phyloP scores from a whole-genome alignment of 2,329 filamentous ascomycete species.

The Sclerotinia glacialis region DNA sequence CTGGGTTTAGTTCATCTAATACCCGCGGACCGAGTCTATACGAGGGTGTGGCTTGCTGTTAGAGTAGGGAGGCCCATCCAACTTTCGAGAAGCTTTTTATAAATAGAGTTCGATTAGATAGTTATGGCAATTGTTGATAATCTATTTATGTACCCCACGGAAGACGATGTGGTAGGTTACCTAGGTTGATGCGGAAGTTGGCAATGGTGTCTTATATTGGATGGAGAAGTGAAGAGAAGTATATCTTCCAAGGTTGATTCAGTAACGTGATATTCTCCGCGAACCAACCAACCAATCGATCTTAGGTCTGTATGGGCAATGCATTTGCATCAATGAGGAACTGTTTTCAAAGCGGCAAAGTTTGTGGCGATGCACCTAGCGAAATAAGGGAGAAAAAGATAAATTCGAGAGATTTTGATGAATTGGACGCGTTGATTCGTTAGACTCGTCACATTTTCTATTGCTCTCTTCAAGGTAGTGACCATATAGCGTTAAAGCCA shows the following conservation, averaged over 20 bases:
- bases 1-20: conserved; percentile 4
- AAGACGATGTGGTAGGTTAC: background rate
- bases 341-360: background rate
- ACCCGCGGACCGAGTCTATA: conserved; percentile 1
- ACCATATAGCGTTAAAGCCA: background rate
- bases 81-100: background rate
- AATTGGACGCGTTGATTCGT: conserved; percentile 15
- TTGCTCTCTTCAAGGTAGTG: background rate
- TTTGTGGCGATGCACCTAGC: background rate
- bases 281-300: background rate
- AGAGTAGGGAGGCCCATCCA: conserved; percentile 4
- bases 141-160: background rate
- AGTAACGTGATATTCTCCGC: background rate
- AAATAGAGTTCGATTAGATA: background rate
- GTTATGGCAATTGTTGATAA: background rate
- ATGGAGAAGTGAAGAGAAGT: background rate
- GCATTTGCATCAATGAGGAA: background rate
- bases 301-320: conserved; percentile 1
- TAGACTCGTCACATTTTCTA: background rate
- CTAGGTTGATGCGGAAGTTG: background rate
- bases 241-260: too few species aligned
- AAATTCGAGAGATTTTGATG: background rate
- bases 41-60: conserved; percentile 16
- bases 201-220: background rate
- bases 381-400: background rate